phyloP scores from a whole-genome alignment of 352 stramenopile genomes.

The Saprolegnia parasitica region DNA sequence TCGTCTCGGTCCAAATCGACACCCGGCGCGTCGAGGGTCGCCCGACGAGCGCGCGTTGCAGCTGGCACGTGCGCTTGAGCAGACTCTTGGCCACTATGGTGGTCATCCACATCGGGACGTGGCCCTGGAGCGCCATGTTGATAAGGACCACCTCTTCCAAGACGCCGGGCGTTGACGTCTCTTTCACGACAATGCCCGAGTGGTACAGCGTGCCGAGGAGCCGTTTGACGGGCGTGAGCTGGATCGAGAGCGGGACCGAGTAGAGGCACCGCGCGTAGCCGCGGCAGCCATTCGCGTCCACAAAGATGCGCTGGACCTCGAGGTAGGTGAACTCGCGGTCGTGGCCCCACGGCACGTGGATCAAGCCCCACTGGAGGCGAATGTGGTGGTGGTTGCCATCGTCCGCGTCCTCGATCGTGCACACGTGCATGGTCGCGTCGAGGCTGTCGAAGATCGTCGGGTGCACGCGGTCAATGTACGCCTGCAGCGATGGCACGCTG shows the following conservation, averaged over 20 bases:
- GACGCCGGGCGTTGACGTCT: neutral
- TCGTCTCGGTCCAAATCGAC: neutral
- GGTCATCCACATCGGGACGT: conserved; percentile 18
- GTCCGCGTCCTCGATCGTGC: conserved; percentile 11
- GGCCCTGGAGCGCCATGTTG: neutral
- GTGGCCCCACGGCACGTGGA: neutral
- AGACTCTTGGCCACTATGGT: conserved; percentile 5
- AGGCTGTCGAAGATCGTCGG: conserved; percentile 13
- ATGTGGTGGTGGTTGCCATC: neutral
- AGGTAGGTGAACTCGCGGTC: conserved; percentile 29
- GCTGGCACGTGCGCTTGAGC: neutral
- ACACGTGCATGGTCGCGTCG: conserved; percentile 14
- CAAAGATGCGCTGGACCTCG: conserved; percentile 22
- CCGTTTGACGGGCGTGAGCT: conserved; percentile 8
- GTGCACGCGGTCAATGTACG: conserved; percentile 19
- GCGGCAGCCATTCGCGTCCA: neutral
- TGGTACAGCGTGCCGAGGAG: conserved; percentile 6
- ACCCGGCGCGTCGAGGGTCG: neutral
- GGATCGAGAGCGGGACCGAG: conserved; percentile 21
- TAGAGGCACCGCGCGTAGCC: conserved; percentile 24
- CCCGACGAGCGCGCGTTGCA: neutral
- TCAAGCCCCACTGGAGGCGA: conserved; percentile 13
- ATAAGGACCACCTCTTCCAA: conserved; percentile 20
- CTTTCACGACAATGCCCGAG: conserved; percentile 19
- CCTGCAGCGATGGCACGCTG: neutral